A percentile compares a stretch with the other conserved stretches of the same genome.
Evolutionary conservation across 805 yeast genomes (phyloP).

Genomic region (Priceomyces carsonii): DNA sequence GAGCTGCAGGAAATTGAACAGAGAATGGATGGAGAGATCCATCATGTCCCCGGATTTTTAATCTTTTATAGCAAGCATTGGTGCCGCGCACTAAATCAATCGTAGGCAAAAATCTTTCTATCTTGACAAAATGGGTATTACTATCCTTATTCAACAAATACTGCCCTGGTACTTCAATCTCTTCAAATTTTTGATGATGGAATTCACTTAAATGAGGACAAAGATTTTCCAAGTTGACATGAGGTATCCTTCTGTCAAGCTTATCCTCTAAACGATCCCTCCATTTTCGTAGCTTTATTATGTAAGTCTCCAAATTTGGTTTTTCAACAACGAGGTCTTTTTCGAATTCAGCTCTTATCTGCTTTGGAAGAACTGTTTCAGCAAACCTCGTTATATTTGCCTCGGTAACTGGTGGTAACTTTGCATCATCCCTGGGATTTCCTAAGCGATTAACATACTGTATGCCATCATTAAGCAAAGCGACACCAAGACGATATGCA

Average conservation of each 20-base stretch:
- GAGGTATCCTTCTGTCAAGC: slow-evolving; percentile 78
- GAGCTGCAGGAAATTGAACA: slow-evolving; percentile 95
- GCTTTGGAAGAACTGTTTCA: slow-evolving; percentile 87
- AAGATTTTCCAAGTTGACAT: slow-evolving; percentile 80
- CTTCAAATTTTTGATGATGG: slow-evolving; percentile 98
- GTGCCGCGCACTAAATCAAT: slow-evolving; percentile 88
- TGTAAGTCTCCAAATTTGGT: slow-evolving; percentile 87
- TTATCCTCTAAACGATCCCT: slow-evolving; percentile 89
- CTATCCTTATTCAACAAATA: slow-evolving; percentile 85
- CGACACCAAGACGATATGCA: slow-evolving; percentile 90
- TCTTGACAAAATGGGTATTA: slow-evolving; percentile 87
- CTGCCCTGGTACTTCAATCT: slow-evolving; percentile 96
- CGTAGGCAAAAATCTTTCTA: slow-evolving; percentile 88
- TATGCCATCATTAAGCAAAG: slow-evolving; percentile 89
- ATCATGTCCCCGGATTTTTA: slow-evolving; percentile 90
- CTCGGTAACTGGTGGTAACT: slow-evolving; percentile 88
- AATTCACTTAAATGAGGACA: slow-evolving; percentile 96
- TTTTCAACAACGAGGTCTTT: slow-evolving; percentile 83
- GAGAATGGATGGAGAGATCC: slow-evolving; percentile 92
- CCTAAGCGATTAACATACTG: slow-evolving; percentile 85
- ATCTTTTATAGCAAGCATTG: slow-evolving; percentile 84
- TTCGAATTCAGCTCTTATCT: slow-evolving; percentile 86
- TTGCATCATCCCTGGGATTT: slow-evolving; percentile 84
- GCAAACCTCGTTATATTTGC: slow-evolving; percentile 86
- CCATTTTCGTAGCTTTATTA: slow-evolving; percentile 85